Evolutionary conservation across 805 yeast species (phyloP), one percentile per base, ranked within the genome.

Genomic region (Hanseniaspora singularis): DNA sequence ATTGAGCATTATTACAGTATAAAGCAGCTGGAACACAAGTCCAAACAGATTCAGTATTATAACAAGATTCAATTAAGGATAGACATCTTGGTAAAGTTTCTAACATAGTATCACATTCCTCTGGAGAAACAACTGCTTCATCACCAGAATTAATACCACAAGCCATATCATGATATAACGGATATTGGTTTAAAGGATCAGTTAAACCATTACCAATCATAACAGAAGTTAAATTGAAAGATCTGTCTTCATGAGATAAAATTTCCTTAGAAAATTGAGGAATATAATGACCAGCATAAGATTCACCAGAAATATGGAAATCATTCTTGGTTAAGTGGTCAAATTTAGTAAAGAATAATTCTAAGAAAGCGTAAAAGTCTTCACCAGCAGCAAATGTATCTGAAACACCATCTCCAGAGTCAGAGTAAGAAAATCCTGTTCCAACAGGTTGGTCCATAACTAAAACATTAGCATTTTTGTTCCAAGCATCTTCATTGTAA

Each of bases 281-380:
- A 53, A 88, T 82, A 65, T 89, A 88, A 60, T 86, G 94, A 42
- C 96, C 96, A 16, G 89, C 96, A 58, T 88, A 87, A 8, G 94
- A 81, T 61, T 87, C 96, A 54, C 96, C 96, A 37, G 95, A 81
- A 60, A 87, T 82, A 63, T 86, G 95, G 73, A 87, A 84, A 43
- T 72, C 74, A 15, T 53, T 47, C 7, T 53, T 46, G 20, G 58
- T 56, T 60, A 74, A 81, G 51, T 73, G 67, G 24, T 73, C 71
- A 70, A 83, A 83, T 58, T 81, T 79, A 57, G 77, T 71, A 70
- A 81, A 84, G 64, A 85, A 84, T 55, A 85, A 71, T 61, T 80
- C 79, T 64, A 85, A 69, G 57, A 85, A 81, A 2, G 84, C 83
- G 59, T 73, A 82, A 19, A 81, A 88, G 56, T 85, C 94, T 63